These are phyloP conservation scores for Solanum ossicruentum DNA, from an alignment of 257 asterid species.

Conservation along the genomic window DNA sequence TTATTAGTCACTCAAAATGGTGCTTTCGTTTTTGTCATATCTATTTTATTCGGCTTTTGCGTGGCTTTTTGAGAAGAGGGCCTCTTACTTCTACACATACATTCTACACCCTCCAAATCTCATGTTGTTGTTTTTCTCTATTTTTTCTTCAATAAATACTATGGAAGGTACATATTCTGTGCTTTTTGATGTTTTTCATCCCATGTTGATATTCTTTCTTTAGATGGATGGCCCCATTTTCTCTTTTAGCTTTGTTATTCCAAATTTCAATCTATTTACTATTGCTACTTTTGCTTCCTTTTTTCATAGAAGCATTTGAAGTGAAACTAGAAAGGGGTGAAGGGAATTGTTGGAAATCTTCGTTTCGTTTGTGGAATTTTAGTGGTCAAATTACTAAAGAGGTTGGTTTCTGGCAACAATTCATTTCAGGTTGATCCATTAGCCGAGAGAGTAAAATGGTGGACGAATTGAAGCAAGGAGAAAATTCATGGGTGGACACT, in stretches of 20 bases:
- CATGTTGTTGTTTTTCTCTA: not conserved
- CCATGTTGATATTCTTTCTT: not conserved
- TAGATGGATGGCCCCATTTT: not conserved
- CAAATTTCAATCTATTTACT: not conserved
- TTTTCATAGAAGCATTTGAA: not conserved
- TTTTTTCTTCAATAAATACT: not conserved
- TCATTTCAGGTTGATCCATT: slow-evolving; percentile 19
- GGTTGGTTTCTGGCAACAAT: not conserved
- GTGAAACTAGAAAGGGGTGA: not conserved
- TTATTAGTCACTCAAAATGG: too few species aligned
- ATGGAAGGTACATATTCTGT: not conserved
- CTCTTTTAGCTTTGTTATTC: not conserved
- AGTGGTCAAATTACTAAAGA: not conserved
- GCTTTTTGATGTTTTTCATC: not conserved
- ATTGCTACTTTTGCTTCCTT: not conserved
- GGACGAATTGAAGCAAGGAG: slow-evolving; percentile 31
- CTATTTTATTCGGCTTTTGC: too few species aligned
- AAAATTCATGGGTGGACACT: slow-evolving; percentile 32
- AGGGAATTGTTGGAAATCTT: not conserved
- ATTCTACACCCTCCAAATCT: too few species aligned
- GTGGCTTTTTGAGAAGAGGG: too few species aligned
- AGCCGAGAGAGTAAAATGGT: slow-evolving; percentile 21
- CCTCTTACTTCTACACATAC: too few species aligned
- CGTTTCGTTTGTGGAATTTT: not conserved
- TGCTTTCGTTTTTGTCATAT: too few species aligned